phyloP scores from a whole-genome alignment of 2,329 filamentous ascomycete species.

The Verticillium longisporum region DNA sequence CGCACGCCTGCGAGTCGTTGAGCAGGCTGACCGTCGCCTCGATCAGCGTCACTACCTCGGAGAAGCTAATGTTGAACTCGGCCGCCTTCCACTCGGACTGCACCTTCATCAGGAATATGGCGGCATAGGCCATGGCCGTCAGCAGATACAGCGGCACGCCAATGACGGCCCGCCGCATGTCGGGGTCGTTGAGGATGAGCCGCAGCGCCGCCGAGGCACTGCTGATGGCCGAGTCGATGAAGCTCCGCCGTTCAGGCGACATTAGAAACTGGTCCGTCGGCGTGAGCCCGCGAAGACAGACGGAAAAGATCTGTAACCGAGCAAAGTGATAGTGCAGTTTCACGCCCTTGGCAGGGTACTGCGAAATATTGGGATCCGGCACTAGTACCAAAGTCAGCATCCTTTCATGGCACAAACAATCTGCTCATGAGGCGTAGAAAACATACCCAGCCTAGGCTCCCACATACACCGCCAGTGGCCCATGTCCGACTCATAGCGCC shows the following conservation, averaged over 20 bases:
- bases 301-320: constrained; percentile 9
- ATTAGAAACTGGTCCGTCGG: constrained; percentile 28
- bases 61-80: constrained; percentile 19
- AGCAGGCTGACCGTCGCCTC: constrained; percentile 17
- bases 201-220: constrained; percentile 21
- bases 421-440: background rate
- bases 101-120: constrained; percentile 24
- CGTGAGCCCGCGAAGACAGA: constrained; percentile 16
- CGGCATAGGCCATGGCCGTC: constrained; percentile 24
- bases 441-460: constrained; percentile 18
- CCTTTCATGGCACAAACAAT: background rate
- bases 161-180: constrained; percentile 22
- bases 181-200: constrained; percentile 20
- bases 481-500: constrained; percentile 7
- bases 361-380: constrained; percentile 36
- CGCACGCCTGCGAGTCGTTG: constrained; percentile 16
- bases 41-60: constrained; percentile 19
- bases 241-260: constrained; percentile 34
- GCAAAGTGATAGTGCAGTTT: constrained; percentile 9
- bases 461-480: constrained; percentile 3
- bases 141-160: constrained; percentile 24
- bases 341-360: constrained; percentile 13
- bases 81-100: constrained; percentile 21
- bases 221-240: constrained; percentile 32
- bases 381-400: constrained; percentile 21